A percentile compares a stretch with the other conserved stretches of the same genome.
Conservation (phyloP, 345 rosid genomes). For the Boechera divaricarpa region DNA sequence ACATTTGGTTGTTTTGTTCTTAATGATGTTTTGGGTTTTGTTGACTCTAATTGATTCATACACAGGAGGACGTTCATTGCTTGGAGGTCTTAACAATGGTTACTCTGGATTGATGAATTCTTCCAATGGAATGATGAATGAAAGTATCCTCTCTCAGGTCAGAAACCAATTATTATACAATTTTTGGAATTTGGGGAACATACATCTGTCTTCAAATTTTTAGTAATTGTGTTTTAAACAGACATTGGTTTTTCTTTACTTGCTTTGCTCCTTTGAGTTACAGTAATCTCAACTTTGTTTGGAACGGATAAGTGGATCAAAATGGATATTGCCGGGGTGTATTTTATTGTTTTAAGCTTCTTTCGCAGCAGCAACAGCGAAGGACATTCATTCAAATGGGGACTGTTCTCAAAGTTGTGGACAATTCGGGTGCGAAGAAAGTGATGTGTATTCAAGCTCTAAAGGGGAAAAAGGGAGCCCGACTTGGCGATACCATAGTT, state of each 20-base stretch:
- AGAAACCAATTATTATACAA: slow-evolving; percentile 8
- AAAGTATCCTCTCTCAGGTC: slow-evolving; percentile 55
- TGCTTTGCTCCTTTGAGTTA: background rate
- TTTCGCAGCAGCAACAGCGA: slow-evolving; percentile 51
- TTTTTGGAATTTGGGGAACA: too few species aligned
- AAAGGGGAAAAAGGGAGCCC: slow-evolving; percentile 78
- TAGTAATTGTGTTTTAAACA: background rate
- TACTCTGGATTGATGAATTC: slow-evolving; percentile 38
- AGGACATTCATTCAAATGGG: slow-evolving; percentile 96
- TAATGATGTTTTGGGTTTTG: background rate
- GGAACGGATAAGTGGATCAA: background rate
- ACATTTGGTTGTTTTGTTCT: too few species aligned
- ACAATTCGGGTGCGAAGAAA: slow-evolving; percentile 90
- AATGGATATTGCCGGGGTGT: background rate
- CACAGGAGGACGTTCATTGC: slow-evolving; percentile 52
- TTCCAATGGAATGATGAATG: slow-evolving; percentile 45
- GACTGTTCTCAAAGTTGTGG: slow-evolving; percentile 82
- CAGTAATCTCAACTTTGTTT: background rate
- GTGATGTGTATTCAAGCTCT: slow-evolving; percentile 89
- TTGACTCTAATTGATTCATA: background rate
- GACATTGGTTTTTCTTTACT: background rate
- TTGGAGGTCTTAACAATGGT: slow-evolving; percentile 55
- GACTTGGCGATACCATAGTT: slow-evolving; percentile 79
- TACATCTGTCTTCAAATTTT: background rate
- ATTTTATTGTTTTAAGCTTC: background rate